Evolutionary conservation across 331 rosid species (phyloP), one percentile per base, ranked within the genome.

Genomic region (Pyrus hybrid): DNA sequence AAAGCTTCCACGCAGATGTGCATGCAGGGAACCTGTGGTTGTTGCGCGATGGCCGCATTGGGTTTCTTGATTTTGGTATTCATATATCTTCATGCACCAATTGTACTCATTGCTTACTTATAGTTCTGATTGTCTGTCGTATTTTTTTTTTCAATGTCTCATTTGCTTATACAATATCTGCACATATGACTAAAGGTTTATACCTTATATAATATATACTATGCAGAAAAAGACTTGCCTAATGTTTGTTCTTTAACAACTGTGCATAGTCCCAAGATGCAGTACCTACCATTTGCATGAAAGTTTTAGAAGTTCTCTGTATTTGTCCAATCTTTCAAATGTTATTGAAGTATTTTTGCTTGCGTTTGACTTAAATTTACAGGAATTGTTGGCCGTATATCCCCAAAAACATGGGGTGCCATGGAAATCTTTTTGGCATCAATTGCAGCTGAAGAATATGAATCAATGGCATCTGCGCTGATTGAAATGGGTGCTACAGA

Each of bases 11-110:
- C 68, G 99, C 99, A 69, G 99, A 92, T 77, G 99, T 94, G 14
- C 99, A 94, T 63, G 99, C 99, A 45, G 99, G 99, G 63, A 94
- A 94, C 85, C 84, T 94, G 81, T 94, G 99, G 97, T 77, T 90
- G 71, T 87, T 94, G 66, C 97, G 90, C 26, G 99, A 94, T 89
- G 99, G 97, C 62, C 99, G 96, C 12, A 89, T 94, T 74, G 97
- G 99, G 63, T 92, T 90, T 84, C 97, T 94, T 83, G 97, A 94
- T 85, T 94, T 94, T 32, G 99, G 99, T 94, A 90, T 65, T 84
- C 73, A 57, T 73, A 69, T 12, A 78, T 71, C 63, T 75, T 74
- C 67, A 8, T 13, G 33, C 57, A 45, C 63, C 8, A 21, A 37
- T 60, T 66, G 20, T 29, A 14, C 57, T 22, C 57, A 20, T 65